These are phyloP conservation scores for Globisporangium irregulare DNA, from an alignment of 352 stramenopile species.

Conservation along the genomic window DNA sequence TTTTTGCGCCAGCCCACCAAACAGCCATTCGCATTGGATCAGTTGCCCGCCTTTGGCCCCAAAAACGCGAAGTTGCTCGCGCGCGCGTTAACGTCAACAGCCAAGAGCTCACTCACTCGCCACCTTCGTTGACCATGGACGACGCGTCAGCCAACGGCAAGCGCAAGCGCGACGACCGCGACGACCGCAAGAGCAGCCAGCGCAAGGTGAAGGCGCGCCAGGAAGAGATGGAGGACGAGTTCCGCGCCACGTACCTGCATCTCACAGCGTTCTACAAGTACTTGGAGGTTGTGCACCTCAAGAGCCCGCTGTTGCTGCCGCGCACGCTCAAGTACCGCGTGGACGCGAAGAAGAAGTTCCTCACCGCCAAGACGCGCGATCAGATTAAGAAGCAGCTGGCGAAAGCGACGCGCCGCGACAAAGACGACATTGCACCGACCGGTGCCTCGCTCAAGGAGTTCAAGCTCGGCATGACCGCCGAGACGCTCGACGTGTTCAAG, in stretches of 20 bases:
- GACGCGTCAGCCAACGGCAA: conserved; percentile 32
- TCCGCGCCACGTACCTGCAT: conserved; percentile 70
- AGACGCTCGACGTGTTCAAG: conserved; percentile 63
- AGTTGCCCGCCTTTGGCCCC: conserved; percentile 2
- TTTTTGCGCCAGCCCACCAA: neutral
- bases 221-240: conserved; percentile 80
- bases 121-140: conserved; percentile 18
- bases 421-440: conserved; percentile 22
- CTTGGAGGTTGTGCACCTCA: conserved; percentile 69
- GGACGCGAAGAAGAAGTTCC: conserved; percentile 20
- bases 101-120: neutral
- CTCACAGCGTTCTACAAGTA: conserved; percentile 83
- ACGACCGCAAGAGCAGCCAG: conserved; percentile 38
- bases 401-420: neutral
- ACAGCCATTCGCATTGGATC: neutral
- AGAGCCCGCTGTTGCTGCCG: conserved; percentile 71
- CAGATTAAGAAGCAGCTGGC: neutral
- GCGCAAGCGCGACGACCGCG: conserved; percentile 60
- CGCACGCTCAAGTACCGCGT: conserved; percentile 77
- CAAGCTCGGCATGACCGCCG: conserved; percentile 65
- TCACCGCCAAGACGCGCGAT: conserved; percentile 1
- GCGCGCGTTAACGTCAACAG: neutral
- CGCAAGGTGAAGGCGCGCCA: conserved; percentile 51
- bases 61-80: conserved; percentile 6
- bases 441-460: conserved; percentile 46